Percentiles rank a stretch among this genome's conserved stretches.
Evolutionary conservation across 2,329 filamentous ascomycete genomes (phyloP).

Genomic region (Epicoccum sorghinum): DNA sequence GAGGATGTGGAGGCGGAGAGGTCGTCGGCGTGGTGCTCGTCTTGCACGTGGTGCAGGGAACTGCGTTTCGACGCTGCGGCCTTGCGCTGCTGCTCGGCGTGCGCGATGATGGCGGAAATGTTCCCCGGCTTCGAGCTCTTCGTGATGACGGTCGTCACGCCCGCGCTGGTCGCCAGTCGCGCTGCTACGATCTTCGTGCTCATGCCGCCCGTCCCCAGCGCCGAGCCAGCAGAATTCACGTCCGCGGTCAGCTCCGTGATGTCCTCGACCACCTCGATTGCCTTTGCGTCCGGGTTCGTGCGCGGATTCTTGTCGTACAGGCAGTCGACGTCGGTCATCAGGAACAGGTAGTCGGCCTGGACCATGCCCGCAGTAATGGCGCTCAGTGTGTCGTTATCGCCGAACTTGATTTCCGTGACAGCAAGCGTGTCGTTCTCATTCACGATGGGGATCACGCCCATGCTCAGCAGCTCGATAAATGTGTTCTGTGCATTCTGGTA

Average conservation of each 20-base stretch:
- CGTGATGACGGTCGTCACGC: slow-evolving; percentile 95
- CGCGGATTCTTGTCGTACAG: slow-evolving; percentile 96
- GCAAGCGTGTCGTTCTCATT: slow-evolving; percentile 98
- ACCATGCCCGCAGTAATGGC: slow-evolving; percentile 98
- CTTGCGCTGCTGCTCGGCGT: slow-evolving; percentile 70
- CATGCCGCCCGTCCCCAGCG: slow-evolving; percentile 95
- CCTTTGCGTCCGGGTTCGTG: slow-evolving; percentile 79
- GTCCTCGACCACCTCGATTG: slow-evolving; percentile 92
- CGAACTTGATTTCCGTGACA: slow-evolving; percentile 98
- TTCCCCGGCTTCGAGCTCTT: slow-evolving; percentile 93
- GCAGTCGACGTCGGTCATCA: slow-evolving; percentile 99
- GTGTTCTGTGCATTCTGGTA: slow-evolving; percentile 98
- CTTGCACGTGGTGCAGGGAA: slow-evolving; percentile 38
- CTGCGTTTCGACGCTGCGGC: slow-evolving; percentile 37
- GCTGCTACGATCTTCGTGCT: slow-evolving; percentile 96
- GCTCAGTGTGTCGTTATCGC: slow-evolving; percentile 96
- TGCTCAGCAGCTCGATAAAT: slow-evolving; percentile 83
- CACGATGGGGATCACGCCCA: slow-evolving; percentile 97
- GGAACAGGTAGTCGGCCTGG: slow-evolving; percentile 91
- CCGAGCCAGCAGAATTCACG: slow-evolving; percentile 86
- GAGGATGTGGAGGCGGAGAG: slow-evolving; percentile 31
- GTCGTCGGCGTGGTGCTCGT: slow-evolving; percentile 28
- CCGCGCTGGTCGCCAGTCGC: slow-evolving; percentile 87
- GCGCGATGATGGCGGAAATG: slow-evolving; percentile 82
- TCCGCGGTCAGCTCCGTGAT: slow-evolving; percentile 83